A percentile compares a stretch with the other conserved stretches of the same genome.
Conservation (phyloP, 2,329 filamentous ascomycete genomes). For the Cladophialophora carrionii region DNA sequence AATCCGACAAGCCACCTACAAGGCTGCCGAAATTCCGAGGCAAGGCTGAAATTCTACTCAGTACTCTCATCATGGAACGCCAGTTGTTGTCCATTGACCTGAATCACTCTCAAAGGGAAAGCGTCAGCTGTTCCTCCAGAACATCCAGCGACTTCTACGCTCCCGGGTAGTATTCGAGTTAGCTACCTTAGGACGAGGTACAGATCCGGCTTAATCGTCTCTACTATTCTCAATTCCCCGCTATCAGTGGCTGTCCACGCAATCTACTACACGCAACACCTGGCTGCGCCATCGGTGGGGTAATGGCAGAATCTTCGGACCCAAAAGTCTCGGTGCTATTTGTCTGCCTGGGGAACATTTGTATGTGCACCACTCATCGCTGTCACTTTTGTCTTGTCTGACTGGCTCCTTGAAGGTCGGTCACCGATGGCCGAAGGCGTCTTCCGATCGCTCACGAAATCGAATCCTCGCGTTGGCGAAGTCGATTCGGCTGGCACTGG, state of each 20-base stretch:
- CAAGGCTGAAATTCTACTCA: neutral
- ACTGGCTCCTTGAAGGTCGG: slow-evolving; percentile 50
- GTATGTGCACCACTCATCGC: slow-evolving; percentile 47
- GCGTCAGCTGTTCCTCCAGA: neutral
- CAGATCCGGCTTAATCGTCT: neutral
- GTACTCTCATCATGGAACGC: neutral
- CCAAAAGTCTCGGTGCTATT: slow-evolving; percentile 74
- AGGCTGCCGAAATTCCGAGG: neutral
- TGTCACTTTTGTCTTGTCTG: slow-evolving; percentile 13
- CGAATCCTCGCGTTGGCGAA: slow-evolving; percentile 61
- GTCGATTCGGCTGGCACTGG: slow-evolving; percentile 92
- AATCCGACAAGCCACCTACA: slow-evolving; percentile 8
- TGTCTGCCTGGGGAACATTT: slow-evolving; percentile 97
- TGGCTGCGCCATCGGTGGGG: slow-evolving; percentile 21
- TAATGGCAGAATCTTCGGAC: slow-evolving; percentile 26
- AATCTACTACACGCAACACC: slow-evolving; percentile 6
- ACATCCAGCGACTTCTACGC: neutral
- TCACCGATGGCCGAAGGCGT: slow-evolving; percentile 97
- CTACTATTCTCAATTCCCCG: neutral
- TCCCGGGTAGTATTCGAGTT: neutral
- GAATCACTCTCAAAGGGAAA: neutral
- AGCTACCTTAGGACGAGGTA: neutral
- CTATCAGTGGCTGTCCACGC: slow-evolving; percentile 14
- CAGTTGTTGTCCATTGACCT: neutral
- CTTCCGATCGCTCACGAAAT: slow-evolving; percentile 67